Evolutionary conservation across 2,329 filamentous ascomycete species (phyloP), one percentile per base, ranked within the genome.

Genomic region (Leptographium flavum): DNA sequence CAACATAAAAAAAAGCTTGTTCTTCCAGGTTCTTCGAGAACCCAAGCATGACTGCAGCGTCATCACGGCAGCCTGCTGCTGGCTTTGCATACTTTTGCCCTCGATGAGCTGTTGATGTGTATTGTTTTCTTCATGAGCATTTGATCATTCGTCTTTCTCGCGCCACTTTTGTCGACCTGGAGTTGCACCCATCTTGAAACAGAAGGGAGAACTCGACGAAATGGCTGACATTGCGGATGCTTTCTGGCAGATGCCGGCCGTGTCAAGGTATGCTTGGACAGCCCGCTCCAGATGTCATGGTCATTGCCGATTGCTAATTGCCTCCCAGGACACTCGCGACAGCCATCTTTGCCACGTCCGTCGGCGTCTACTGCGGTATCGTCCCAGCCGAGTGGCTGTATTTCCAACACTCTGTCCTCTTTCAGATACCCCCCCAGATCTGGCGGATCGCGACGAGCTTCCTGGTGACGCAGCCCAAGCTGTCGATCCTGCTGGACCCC

Each of bases 401-500:
- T 47, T 84, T 79, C 60, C 60, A 70, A 47, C 61, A 63, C 23
- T 60, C 66, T 21, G 58, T 60, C 46, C 62, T 85, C 47, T 71
- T 81, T 56, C 70, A 69, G 47, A 63, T 75, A 40, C 66, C 74
- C 35, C 67, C 67, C 31, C 58, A 64, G 48, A 52, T 71, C 46
- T 69, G 69, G 61, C 65, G 67, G 40, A 48, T 65, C 19, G 55
- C 62, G 25, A 66, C 65, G 33, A 61, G 57, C 56, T 71, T 68
- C 57, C 49, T 70, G 28, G 45, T 71, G 28, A 64, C 63, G 21
- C 50, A 55, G 5, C 63, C 64, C 8, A 45, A 61, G 42, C 46
- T 71, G 47, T 57, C 65, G 40, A 76, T 87, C 53, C 57, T 87
- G 45, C 67, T 87, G 58, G 83, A 88, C 59, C 79, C 84, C 37